Percentiles rank a stretch among this genome's conserved stretches.
Evolutionary conservation across 371 early-diverging fungal species (phyloP).

Genomic region (Mucor ambiguus): DNA sequence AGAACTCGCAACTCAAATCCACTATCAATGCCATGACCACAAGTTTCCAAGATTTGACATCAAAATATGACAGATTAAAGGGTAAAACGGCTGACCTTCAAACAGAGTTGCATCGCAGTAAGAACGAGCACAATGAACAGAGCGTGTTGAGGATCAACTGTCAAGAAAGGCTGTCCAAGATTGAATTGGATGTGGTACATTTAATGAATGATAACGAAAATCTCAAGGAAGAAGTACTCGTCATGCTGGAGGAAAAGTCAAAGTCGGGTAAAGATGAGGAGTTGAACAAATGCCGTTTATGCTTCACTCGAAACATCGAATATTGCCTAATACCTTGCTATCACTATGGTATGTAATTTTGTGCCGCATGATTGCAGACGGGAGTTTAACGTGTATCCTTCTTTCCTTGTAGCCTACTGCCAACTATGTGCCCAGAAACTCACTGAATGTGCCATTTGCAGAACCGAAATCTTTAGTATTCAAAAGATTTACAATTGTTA

Average conservation of each 20-base stretch:
- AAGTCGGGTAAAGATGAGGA: slow-evolving; percentile 13
- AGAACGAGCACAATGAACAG: slow-evolving; percentile 5
- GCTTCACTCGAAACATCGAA: slow-evolving; percentile 35
- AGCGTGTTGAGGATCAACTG: neutral
- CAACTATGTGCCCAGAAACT: slow-evolving; percentile 31
- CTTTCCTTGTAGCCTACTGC: slow-evolving; percentile 36
- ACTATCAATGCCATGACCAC: neutral
- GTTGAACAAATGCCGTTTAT: slow-evolving; percentile 37
- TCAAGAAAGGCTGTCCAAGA: slow-evolving; percentile 12
- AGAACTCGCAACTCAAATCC: neutral
- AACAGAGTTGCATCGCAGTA: neutral
- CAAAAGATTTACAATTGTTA: slow-evolving; percentile 33
- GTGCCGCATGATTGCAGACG: neutral
- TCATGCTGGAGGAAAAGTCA: slow-evolving; percentile 2
- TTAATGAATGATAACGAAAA: slow-evolving; percentile 19
- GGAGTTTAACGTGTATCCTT: neutral
- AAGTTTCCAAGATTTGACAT: neutral
- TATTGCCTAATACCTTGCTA: slow-evolving; percentile 41
- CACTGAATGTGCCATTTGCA: slow-evolving; percentile 45
- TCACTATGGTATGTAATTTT: slow-evolving; percentile 39
- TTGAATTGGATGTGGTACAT: slow-evolving; percentile 10
- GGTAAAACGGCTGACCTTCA: neutral
- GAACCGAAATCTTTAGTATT: slow-evolving; percentile 24
- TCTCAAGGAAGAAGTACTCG: neutral
- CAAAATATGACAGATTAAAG: neutral